Percentiles rank a stretch among this genome's conserved stretches.
These are phyloP conservation scores for Sporothrix schenckii DNA, from an alignment of 2,329 filamentous ascomycete genomes.

Conservation along the genomic window DNA sequence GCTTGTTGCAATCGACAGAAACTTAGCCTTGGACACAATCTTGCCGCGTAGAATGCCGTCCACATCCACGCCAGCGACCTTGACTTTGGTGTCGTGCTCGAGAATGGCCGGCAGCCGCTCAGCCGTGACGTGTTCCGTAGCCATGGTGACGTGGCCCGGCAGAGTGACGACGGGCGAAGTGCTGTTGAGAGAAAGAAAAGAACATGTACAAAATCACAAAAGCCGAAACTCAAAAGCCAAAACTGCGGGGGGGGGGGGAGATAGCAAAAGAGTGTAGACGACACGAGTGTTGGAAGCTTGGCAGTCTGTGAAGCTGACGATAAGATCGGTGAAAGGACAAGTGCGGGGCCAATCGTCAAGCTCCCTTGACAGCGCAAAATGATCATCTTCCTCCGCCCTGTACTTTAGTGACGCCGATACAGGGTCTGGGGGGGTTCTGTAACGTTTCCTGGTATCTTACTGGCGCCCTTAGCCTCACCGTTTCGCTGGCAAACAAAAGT, in stretches of 20 bases:
- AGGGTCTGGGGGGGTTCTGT: neutral
- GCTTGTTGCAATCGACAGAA: conserved; percentile 75
- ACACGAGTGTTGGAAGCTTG: neutral
- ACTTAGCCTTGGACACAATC: conserved; percentile 90
- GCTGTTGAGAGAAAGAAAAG: conserved; percentile 6
- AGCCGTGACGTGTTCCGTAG: conserved; percentile 53
- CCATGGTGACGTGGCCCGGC: conserved; percentile 16
- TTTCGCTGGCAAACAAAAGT: neutral
- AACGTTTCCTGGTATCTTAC: neutral
- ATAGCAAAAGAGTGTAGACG: neutral
- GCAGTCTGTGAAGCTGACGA: neutral
- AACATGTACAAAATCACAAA: neutral
- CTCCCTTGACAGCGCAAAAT: conserved; percentile 12
- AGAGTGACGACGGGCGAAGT: too few species aligned
- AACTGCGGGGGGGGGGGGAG: neutral
- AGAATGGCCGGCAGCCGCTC: conserved; percentile 69
- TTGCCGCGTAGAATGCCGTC: conserved; percentile 88
- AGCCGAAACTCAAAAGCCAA: neutral
- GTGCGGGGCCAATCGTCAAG: conserved; percentile 27
- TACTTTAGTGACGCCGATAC: neutral
- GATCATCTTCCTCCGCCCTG: too few species aligned
- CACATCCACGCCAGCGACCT: conserved; percentile 84
- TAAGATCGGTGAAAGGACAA: conserved; percentile 24
- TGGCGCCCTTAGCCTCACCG: neutral
- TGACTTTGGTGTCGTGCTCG: conserved; percentile 74